Evolutionary conservation across 805 yeast genomes (phyloP).

Genomic region (Saturnispora hagleri): DNA sequence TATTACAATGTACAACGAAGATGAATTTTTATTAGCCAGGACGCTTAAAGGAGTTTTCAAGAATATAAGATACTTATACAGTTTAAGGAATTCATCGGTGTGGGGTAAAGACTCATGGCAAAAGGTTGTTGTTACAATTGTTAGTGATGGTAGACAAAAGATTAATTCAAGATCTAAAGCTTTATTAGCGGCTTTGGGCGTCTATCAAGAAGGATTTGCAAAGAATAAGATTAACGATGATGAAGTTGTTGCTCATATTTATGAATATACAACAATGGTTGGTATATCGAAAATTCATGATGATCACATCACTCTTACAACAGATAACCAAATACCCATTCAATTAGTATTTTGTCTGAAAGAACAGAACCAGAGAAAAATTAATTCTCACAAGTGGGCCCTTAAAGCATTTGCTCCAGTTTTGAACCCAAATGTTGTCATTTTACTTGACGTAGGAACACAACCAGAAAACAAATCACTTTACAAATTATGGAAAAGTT

Average conservation of each 20-base stretch:
- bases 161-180: conserved; percentile 73
- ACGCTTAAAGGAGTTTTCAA: conserved; percentile 88
- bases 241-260: conserved; percentile 76
- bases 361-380: conserved; percentile 81
- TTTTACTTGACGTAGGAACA: conserved; percentile 90
- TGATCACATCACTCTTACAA: conserved; percentile 54
- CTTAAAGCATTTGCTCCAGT: conserved; percentile 85
- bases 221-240: conserved; percentile 80
- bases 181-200: conserved; percentile 76
- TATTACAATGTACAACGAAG: conserved; percentile 85
- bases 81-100: conserved; percentile 49
- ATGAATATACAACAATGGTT: conserved; percentile 88
- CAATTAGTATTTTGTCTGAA: conserved; percentile 85
- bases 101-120: conserved; percentile 99
- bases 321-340: conserved; percentile 65
- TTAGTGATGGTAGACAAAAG: conserved; percentile 86
- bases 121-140: conserved; percentile 79
- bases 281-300: conserved; percentile 59
- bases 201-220: conserved; percentile 93
- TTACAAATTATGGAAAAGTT: conserved; percentile 84
- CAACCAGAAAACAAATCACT: conserved; percentile 79
- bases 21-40: conserved; percentile 70
- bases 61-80: conserved; percentile 67
- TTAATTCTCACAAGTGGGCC: conserved; percentile 96
- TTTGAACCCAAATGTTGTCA: conserved; percentile 72